Percentiles rank a stretch among this genome's conserved stretches.
Conservation (phyloP, 345 rosid species). For the Sapria himalayana region DNA sequence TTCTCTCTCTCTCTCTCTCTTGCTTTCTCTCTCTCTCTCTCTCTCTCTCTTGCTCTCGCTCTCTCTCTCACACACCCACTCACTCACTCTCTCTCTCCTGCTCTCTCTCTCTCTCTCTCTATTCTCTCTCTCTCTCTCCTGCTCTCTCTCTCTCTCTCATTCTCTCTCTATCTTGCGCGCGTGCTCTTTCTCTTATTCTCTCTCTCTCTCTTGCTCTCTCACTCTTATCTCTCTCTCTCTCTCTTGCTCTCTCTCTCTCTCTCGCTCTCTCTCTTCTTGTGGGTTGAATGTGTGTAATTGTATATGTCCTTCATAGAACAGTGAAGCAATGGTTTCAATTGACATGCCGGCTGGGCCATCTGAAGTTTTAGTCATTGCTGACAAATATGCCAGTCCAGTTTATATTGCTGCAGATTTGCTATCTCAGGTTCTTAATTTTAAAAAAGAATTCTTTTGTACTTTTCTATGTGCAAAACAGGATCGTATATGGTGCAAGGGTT, state of each 20-base stretch:
- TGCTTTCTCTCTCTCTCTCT: too few relatives aligned
- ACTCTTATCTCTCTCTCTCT: background rate
- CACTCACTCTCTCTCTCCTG: background rate
- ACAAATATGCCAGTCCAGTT: conserved; percentile 53
- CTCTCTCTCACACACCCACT: conserved; percentile 6
- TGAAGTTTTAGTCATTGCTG: conserved; percentile 85
- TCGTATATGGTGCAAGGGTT: too few relatives aligned
- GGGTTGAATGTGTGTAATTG: too few relatives aligned
- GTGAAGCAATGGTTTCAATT: conserved; percentile 94
- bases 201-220: too few relatives aligned
- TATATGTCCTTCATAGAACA: conserved; percentile 30
- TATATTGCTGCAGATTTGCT: conserved; percentile 89
- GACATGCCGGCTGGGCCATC: conserved; percentile 99
- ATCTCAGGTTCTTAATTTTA: conserved; percentile 75
- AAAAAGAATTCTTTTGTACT: background rate
- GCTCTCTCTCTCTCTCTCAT: too few relatives aligned
- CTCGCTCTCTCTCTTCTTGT: too few relatives aligned
- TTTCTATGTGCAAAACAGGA: background rate
- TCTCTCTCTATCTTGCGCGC: too few relatives aligned
- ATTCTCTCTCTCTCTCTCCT: too few relatives aligned
- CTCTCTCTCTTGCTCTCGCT: too few relatives aligned
- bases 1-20: too few relatives aligned
- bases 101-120: conserved; percentile 1
- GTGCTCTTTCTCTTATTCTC: too few relatives aligned
- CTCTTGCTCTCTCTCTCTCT: background rate